Percentiles rank a stretch among this genome's conserved stretches.
Evolutionary conservation across 148 eudicot genomes (phyloP).

Genomic region (Fagopyrum homotropicum): DNA sequence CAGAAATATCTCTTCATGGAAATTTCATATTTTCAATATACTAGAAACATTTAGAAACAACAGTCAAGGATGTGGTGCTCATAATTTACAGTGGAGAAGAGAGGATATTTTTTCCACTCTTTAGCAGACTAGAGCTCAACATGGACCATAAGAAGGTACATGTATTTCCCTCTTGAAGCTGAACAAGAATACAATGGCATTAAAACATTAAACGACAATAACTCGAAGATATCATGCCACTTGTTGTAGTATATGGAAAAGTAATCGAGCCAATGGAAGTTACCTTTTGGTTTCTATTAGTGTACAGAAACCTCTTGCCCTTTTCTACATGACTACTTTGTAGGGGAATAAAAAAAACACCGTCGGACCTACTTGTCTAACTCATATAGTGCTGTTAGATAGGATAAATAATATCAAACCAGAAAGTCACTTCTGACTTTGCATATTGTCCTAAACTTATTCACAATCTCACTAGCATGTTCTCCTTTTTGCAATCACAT

Average conservation of each 20-base stretch:
- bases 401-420: neutral
- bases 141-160: neutral
- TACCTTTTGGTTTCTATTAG: neutral
- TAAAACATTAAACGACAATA: neutral
- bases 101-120: neutral
- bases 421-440: neutral
- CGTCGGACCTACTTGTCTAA: neutral
- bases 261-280: neutral
- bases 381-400: constrained; percentile 1
- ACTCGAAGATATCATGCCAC: neutral
- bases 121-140: neutral
- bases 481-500: neutral
- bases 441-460: neutral
- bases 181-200: neutral
- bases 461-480: neutral
- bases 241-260: neutral
- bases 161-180: neutral
- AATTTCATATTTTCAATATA: neutral
- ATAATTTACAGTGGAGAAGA: neutral
- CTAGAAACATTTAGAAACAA: neutral
- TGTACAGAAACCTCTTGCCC: neutral
- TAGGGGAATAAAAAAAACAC: neutral
- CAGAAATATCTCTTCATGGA: neutral
- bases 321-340: neutral
- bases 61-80: neutral